Conservation (phyloP, 495 filamentous ascomycete species). For the Terfezia claveryi region DNA sequence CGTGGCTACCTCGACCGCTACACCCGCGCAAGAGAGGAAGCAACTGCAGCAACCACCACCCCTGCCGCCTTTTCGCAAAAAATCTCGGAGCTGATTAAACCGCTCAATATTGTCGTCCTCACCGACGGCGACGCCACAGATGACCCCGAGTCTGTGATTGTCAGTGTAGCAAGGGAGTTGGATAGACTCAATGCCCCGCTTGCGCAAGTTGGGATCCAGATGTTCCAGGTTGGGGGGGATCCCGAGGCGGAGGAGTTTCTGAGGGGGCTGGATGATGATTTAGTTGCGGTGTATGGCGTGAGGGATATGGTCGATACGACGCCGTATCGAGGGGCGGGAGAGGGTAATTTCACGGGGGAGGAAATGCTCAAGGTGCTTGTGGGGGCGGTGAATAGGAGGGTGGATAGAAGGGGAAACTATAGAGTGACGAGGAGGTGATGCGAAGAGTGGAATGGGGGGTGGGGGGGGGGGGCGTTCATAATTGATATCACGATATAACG, state of each 20-base stretch:
- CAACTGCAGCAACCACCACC: not conserved
- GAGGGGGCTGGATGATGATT: conserved; percentile 54
- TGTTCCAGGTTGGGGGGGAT: conserved; percentile 41
- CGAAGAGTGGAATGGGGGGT: too few relatives aligned
- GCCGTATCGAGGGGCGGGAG: conserved; percentile 3
- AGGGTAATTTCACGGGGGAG: conserved; percentile 5
- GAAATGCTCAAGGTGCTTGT: conserved; percentile 16
- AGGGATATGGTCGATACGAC: conserved; percentile 85
- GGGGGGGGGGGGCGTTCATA: too few relatives aligned
- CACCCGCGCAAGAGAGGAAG: conserved; percentile 1
- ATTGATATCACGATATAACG: too few relatives aligned
- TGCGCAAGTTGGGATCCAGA: conserved; percentile 85
- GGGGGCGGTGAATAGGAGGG: conserved; percentile 15
- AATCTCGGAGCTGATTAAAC: conserved; percentile 27
- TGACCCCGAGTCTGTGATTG: conserved; percentile 51
- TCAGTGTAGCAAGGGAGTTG: conserved; percentile 42
- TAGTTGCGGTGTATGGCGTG: conserved; percentile 33
- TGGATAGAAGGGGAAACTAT: conserved; percentile 12
- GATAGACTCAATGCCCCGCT: conserved; percentile 50
- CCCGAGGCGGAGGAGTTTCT: conserved; percentile 36
- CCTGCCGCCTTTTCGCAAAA: not conserved
- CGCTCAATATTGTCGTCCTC: conserved; percentile 81
- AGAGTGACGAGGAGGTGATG: not conserved
- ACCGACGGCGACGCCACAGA: conserved; percentile 79
- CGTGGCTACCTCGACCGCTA: conserved; percentile 37